Evolutionary conservation across 1,139 yeast species (phyloP).

Genomic region (Scheffersomyces quercinus): DNA sequence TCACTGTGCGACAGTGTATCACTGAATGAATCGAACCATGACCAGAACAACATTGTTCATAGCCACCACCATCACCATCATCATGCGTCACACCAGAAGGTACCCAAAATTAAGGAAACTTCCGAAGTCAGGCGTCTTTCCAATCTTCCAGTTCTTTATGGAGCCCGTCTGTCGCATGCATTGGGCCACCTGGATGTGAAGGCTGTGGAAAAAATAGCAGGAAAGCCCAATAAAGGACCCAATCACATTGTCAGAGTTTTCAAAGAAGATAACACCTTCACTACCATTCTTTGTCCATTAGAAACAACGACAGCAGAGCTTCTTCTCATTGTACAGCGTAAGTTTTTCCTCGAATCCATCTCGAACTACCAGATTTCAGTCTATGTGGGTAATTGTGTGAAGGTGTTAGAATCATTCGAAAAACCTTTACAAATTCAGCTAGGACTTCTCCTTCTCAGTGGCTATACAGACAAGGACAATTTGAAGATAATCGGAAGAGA

Average conservation of each 20-base stretch:
- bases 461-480: conserved; percentile 76
- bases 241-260: conserved; percentile 67
- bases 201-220: conserved; percentile 15
- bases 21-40: not conserved
- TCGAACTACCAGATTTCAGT: conserved; percentile 79
- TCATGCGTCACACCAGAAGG: not conserved
- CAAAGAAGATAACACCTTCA: conserved; percentile 78
- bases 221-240: conserved; percentile 27
- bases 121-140: not conserved
- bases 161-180: conserved; percentile 29
- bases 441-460: conserved; percentile 71
- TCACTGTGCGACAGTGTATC: conserved; percentile 1
- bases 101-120: not conserved
- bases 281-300: conserved; percentile 73
- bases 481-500: conserved; percentile 81
- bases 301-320: conserved; percentile 80
- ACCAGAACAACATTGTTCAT: too few species aligned
- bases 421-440: conserved; percentile 79
- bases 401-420: conserved; percentile 71
- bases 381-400: conserved; percentile 75
- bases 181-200: conserved; percentile 9
- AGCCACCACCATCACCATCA: not conserved
- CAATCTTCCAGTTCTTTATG: conserved; percentile 38
- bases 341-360: conserved; percentile 71
- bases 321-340: conserved; percentile 64